A percentile compares a stretch with the other conserved stretches of the same genome.
Conservation (phyloP, 2,329 filamentous ascomycete genomes). For the Eutypella sp. region DNA sequence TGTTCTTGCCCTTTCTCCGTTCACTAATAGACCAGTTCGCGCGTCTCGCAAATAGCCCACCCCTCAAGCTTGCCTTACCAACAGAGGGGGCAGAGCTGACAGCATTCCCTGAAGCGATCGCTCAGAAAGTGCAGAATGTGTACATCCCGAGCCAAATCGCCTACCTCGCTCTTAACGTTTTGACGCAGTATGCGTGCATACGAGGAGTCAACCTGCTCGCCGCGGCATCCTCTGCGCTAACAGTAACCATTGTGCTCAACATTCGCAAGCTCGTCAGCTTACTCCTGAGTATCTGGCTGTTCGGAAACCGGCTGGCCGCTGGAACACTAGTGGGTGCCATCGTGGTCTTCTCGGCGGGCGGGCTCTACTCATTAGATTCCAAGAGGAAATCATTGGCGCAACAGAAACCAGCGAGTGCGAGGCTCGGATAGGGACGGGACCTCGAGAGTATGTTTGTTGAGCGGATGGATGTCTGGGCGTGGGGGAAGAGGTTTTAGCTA, state of each 20-base stretch:
- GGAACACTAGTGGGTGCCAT: constrained; percentile 77
- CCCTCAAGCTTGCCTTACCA: constrained; percentile 43
- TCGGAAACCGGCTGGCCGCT: constrained; percentile 74
- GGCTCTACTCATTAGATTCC: constrained; percentile 77
- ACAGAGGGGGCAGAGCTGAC: constrained; percentile 23
- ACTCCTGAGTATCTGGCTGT: constrained; percentile 86
- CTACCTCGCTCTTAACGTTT: constrained; percentile 68
- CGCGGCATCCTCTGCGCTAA: constrained; percentile 82
- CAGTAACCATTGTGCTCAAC: constrained; percentile 94
- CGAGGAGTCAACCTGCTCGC: constrained; percentile 93
- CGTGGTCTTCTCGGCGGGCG: constrained; percentile 88
- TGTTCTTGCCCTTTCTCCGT: constrained; percentile 69
- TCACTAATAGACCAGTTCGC: constrained; percentile 60
- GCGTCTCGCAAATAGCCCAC: constrained; percentile 58
- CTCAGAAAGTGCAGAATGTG: constrained; percentile 32
- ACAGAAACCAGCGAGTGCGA: constrained; percentile 21
- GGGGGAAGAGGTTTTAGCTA: too few relatives aligned
- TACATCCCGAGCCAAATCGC: constrained; percentile 64
- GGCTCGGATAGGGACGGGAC: constrained; percentile 17
- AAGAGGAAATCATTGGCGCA: constrained; percentile 30
- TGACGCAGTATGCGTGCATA: constrained; percentile 93
- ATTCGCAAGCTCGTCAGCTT: constrained; percentile 91
- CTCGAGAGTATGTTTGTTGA: not conserved
- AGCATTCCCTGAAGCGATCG: constrained; percentile 33
- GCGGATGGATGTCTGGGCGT: too few relatives aligned